Evolutionary conservation across 139 green algal species (phyloP).

Genomic region (Chlamydomonas incerta): DNA sequence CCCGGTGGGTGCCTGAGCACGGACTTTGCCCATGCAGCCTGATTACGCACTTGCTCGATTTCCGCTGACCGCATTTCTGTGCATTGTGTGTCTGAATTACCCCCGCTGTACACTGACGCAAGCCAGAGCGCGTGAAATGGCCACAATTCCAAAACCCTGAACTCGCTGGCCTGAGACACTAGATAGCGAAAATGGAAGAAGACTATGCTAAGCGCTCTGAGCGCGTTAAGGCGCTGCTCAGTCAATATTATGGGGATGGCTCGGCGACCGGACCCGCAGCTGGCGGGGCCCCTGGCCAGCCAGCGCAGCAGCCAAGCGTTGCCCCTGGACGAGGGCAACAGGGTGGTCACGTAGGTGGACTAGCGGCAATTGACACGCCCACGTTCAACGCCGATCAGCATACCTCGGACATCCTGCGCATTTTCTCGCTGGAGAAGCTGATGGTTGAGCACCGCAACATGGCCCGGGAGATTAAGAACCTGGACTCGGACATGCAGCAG

Average conservation of each 20-base stretch:
- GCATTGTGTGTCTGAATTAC: no score
- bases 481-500: conserved; percentile 98
- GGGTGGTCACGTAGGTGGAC: neutral
- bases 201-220: conserved; percentile 64
- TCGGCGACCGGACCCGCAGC: neutral
- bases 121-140: no score
- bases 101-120: no score
- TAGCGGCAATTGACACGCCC: conserved; percentile 59
- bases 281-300: neutral
- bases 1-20: no score
- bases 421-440: conserved; percentile 74
- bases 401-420: conserved; percentile 62
- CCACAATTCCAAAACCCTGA: no score
- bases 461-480: conserved; percentile 86
- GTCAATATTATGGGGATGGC: conserved; percentile 80
- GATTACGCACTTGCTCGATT: no score
- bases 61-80: no score
- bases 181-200: neutral
- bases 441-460: conserved; percentile 86
- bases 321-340: neutral
- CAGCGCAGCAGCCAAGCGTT: neutral
- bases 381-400: conserved; percentile 69
- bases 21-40: no score
- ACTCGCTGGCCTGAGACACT: no score
- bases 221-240: conserved; percentile 73